Evolutionary conservation across 2,329 filamentous ascomycete genomes (phyloP).

Genomic region (Apiospora marii): DNA sequence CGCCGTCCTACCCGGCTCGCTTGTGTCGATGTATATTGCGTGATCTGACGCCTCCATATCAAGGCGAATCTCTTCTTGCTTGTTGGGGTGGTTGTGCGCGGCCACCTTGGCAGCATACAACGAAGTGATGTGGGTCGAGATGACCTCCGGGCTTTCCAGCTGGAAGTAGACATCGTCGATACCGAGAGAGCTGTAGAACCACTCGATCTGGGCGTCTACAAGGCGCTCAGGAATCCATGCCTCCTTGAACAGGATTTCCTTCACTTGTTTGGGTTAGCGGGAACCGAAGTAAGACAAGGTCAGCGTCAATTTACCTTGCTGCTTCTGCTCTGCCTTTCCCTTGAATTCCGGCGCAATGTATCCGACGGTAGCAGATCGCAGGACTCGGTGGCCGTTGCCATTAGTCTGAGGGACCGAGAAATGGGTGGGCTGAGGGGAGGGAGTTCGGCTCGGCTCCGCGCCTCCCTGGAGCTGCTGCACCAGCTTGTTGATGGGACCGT

Average conservation of each 20-base stretch:
- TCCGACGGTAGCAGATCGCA: slow-evolving; percentile 89
- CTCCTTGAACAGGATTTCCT: slow-evolving; percentile 78
- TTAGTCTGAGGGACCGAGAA: slow-evolving; percentile 73
- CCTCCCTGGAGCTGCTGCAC: slow-evolving; percentile 50
- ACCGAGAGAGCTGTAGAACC: slow-evolving; percentile 98
- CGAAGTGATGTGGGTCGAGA: slow-evolving; percentile 93
- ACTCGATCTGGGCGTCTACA: slow-evolving; percentile 84
- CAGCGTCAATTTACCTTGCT: slow-evolving; percentile 63
- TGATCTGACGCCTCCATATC: slow-evolving; percentile 96
- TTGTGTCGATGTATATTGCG: slow-evolving; percentile 98
- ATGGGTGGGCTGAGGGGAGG: slow-evolving; percentile 89
- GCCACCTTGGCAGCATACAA: slow-evolving; percentile 97
- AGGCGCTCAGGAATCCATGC: slow-evolving; percentile 88
- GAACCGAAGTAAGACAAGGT: slow-evolving; percentile 5
- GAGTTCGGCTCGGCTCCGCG: slow-evolving; percentile 64
- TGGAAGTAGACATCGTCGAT: slow-evolving; percentile 99
- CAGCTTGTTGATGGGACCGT: slow-evolving; percentile 49
- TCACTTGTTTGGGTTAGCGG: slow-evolving; percentile 62
- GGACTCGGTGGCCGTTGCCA: slow-evolving; percentile 72
- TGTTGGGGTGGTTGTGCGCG: slow-evolving; percentile 90
- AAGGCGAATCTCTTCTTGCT: slow-evolving; percentile 90
- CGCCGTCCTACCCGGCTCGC: slow-evolving; percentile 82
- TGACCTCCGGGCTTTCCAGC: slow-evolving; percentile 84
- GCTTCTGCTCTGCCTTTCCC: slow-evolving; percentile 92
- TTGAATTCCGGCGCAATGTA: slow-evolving; percentile 95